Percentiles rank a stretch among this genome's conserved stretches.
These are phyloP conservation scores for Epichloe elymi DNA, from an alignment of 2,329 filamentous ascomycete genomes.

Conservation along the genomic window DNA sequence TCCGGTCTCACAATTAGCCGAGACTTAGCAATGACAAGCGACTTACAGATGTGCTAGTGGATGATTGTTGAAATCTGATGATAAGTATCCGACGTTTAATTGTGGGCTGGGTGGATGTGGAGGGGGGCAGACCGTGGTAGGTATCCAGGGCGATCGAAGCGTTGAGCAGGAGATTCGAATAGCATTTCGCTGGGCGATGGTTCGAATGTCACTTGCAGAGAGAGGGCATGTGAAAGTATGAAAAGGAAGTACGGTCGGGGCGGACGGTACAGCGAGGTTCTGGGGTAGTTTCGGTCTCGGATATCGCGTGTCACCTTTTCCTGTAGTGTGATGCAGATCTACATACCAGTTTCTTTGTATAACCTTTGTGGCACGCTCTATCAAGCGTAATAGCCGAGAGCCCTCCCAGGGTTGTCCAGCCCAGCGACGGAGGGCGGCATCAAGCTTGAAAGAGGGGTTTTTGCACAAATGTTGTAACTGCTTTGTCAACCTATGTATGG, in stretches of 20 bases:
- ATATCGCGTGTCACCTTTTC: conserved; percentile 46
- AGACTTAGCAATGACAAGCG: background rate
- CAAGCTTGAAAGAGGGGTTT: conserved; percentile 22
- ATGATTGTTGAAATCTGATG: conserved; percentile 98
- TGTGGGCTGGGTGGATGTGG: conserved; percentile 69
- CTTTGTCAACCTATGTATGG: conserved; percentile 36
- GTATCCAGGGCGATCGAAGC: conserved; percentile 75
- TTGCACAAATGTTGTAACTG: conserved; percentile 30
- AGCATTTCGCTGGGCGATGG: conserved; percentile 91
- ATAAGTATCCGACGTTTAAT: conserved; percentile 90
- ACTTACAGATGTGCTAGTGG: conserved; percentile 75
- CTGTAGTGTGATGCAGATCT: conserved; percentile 56
- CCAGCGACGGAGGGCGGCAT: conserved; percentile 43
- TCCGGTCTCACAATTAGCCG: background rate
- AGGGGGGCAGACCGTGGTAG: conserved; percentile 70
- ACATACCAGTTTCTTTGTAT: conserved; percentile 79
- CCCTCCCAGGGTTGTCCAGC: conserved; percentile 74
- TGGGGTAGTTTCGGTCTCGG: conserved; percentile 59
- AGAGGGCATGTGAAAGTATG: conserved; percentile 95
- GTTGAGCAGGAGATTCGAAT: conserved; percentile 87
- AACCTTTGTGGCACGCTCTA: conserved; percentile 71
- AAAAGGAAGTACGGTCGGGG: conserved; percentile 90
- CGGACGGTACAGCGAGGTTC: conserved; percentile 64
- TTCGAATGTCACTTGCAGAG: conserved; percentile 78
- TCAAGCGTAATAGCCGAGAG: conserved; percentile 64